Conservation (phyloP, 768 basidiomycete genomes). For the Tephrocybe sp. region DNA sequence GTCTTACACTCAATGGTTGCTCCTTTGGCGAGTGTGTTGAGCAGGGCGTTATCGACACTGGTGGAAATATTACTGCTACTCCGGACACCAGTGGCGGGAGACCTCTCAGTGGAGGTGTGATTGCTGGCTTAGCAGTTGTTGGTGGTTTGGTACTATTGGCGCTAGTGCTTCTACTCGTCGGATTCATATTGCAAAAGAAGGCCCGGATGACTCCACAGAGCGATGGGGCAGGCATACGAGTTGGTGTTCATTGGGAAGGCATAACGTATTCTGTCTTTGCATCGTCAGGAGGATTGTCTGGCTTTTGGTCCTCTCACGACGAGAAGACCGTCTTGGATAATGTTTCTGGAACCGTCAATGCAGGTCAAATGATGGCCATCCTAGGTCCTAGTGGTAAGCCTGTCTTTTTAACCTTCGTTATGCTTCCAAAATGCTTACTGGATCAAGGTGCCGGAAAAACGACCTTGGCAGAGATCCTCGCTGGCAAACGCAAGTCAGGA, state of each 20-base stretch:
- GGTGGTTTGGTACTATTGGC: constrained; percentile 60
- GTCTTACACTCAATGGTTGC: constrained; percentile 74
- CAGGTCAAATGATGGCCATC: constrained; percentile 89
- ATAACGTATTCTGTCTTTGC: constrained; percentile 63
- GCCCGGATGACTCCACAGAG: constrained; percentile 48
- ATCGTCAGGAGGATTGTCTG: constrained; percentile 11
- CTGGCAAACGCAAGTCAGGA: constrained; percentile 79
- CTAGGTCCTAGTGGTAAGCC: constrained; percentile 80
- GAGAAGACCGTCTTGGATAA: constrained; percentile 69
- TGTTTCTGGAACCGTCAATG: constrained; percentile 65
- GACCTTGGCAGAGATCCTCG: constrained; percentile 87
- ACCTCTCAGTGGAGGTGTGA: constrained; percentile 75
- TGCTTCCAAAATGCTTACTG: not conserved
- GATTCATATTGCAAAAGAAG: constrained; percentile 55
- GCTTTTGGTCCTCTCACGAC: constrained; percentile 25
- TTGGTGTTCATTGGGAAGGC: constrained; percentile 64
- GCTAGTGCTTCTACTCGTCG: constrained; percentile 58
- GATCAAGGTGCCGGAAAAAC: constrained; percentile 79
- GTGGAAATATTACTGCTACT: constrained; percentile 31
- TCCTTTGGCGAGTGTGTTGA: constrained; percentile 86
- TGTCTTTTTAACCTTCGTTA: not conserved
- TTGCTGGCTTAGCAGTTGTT: constrained; percentile 87
- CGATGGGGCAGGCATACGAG: constrained; percentile 45
- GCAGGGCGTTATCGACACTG: constrained; percentile 71
- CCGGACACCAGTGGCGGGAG: constrained; percentile 28